Conservation (phyloP, 768 basidiomycete species). For the Auricularia sp. region DNA sequence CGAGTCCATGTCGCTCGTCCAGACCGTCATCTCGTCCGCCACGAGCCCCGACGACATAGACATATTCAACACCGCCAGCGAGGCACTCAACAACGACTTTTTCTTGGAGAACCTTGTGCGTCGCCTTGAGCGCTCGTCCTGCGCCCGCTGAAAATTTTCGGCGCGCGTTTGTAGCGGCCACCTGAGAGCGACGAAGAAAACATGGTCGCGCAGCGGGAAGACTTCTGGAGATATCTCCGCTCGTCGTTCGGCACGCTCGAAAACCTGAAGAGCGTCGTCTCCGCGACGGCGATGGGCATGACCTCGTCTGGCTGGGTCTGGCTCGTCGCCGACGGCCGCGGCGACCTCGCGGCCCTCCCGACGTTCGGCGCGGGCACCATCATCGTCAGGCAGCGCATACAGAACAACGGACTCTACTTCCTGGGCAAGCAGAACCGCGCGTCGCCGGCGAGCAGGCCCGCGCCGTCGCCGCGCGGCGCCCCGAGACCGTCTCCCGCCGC, state of each 20-base stretch:
- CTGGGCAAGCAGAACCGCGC: neutral
- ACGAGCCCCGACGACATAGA: slow-evolving; percentile 46
- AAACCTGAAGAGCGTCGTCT: slow-evolving; percentile 64
- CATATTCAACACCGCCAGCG: slow-evolving; percentile 83
- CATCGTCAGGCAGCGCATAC: slow-evolving; percentile 35
- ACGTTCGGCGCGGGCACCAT: slow-evolving; percentile 87
- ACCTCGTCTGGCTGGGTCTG: slow-evolving; percentile 75
- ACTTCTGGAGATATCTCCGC: slow-evolving; percentile 17
- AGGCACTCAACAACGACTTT: slow-evolving; percentile 91
- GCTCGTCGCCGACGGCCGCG: slow-evolving; percentile 64
- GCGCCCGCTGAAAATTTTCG: neutral
- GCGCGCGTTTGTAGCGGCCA: slow-evolving; percentile 29
- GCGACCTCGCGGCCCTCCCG: slow-evolving; percentile 61
- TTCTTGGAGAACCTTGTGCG: slow-evolving; percentile 82
- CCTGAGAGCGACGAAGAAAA: slow-evolving; percentile 20
- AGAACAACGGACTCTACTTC: neutral
- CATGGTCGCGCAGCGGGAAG: slow-evolving; percentile 31
- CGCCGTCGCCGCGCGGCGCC: no score
- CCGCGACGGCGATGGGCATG: slow-evolving; percentile 68
- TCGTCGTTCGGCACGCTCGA: slow-evolving; percentile 54
- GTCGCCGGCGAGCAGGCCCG: no score
- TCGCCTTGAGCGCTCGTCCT: slow-evolving; percentile 8
- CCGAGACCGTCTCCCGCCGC: no score
- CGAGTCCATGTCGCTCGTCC: slow-evolving; percentile 47
- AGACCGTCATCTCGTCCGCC: slow-evolving; percentile 65